Evolutionary conservation across 2,329 filamentous ascomycete species (phyloP).

Genomic region (Pyricularia sp.): DNA sequence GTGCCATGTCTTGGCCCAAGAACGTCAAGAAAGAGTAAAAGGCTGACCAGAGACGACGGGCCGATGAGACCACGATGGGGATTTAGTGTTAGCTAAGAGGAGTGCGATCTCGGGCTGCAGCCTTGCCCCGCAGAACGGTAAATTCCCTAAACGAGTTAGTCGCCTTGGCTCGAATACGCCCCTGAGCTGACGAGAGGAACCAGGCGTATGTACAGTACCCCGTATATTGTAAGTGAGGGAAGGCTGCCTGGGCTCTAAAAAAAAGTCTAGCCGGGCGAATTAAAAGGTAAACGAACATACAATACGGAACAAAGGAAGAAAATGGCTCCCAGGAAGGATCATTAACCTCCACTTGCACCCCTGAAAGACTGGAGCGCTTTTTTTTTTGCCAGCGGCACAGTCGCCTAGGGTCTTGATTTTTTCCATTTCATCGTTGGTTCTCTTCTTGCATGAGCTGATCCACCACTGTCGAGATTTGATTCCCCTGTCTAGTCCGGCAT

Average conservation of each 20-base stretch:
- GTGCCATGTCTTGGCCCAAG: too few species aligned
- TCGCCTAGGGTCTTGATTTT: neutral
- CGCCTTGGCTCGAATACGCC: neutral
- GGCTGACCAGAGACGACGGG: too few species aligned
- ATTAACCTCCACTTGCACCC: neutral
- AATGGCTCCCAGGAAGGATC: neutral
- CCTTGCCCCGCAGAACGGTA: neutral
- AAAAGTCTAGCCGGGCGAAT: too few species aligned
- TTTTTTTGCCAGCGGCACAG: neutral
- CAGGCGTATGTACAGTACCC: neutral
- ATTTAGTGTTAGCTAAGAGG: too few species aligned
- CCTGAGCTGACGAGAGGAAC: neutral
- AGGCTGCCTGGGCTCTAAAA: neutral
- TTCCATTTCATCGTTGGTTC: neutral
- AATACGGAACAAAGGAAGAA: too few species aligned
- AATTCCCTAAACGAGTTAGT: neutral
- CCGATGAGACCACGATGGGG: neutral
- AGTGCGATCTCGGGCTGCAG: neutral
- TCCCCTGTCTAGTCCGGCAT: neutral
- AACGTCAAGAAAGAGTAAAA: neutral
- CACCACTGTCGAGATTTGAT: neutral
- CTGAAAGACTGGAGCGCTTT: neutral
- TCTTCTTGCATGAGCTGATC: neutral
- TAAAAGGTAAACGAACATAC: too few species aligned
- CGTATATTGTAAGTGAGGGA: neutral